These are phyloP conservation scores for Vigna reflexopilosa DNA, from an alignment of 306 rosid genomes.

Conservation along the genomic window DNA sequence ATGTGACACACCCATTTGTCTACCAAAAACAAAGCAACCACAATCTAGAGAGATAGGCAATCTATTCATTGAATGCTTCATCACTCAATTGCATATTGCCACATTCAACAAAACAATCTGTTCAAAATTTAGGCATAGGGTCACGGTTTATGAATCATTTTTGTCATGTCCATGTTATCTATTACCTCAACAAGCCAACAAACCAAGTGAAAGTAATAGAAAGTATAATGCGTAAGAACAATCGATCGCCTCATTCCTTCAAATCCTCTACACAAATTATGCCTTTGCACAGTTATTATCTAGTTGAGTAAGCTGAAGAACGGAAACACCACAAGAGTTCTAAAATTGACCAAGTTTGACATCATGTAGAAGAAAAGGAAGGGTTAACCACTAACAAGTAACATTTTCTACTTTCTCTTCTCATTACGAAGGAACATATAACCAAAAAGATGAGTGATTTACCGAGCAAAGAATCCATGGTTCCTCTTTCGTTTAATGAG, in stretches of 20 bases:
- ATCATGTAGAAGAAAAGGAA: conserved; percentile 15
- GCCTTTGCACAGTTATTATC: background rate
- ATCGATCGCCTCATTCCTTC: conserved; percentile 21
- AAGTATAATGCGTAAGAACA: conserved; percentile 14
- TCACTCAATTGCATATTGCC: background rate
- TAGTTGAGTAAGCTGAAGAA: background rate
- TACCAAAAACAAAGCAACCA: conserved; percentile 3
- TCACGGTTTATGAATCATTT: conserved; percentile 35
- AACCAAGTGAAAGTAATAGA: background rate
- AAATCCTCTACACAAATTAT: conserved; percentile 17
- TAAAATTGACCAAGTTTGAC: background rate
- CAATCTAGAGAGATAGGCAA: background rate
- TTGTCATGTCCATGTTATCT: background rate
- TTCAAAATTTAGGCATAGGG: conserved; percentile 6
- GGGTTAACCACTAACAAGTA: background rate
- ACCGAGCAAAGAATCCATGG: conserved; percentile 97
- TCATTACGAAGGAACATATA: background rate
- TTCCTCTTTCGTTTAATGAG: conserved; percentile 77
- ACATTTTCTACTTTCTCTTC: conserved; percentile 19
- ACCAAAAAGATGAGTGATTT: conserved; percentile 37
- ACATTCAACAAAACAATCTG: conserved; percentile 20
- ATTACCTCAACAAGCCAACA: conserved; percentile 15
- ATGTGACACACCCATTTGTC: background rate
- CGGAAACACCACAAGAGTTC: conserved; percentile 17
- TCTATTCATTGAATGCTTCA: no score